A percentile compares a stretch with the other conserved stretches of the same genome.
These are phyloP conservation scores for Cyberlindnera lachancei DNA, from an alignment of 805 yeast genomes.

Conservation along the genomic window DNA sequence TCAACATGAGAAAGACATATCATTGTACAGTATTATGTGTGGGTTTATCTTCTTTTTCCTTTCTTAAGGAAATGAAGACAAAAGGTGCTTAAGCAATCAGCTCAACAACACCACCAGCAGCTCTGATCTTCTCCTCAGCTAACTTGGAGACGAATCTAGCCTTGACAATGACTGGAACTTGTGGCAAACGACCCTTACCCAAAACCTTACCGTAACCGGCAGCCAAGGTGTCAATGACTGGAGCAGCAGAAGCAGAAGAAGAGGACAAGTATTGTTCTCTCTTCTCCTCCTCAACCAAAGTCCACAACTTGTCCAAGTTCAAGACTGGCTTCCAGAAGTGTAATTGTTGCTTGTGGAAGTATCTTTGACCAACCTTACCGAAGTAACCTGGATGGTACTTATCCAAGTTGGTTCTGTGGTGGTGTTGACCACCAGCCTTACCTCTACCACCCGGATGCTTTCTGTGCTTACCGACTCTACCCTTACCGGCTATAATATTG, in stretches of 20 bases:
- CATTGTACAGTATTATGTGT: conserved; percentile 3
- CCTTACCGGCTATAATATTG: conserved; percentile 84
- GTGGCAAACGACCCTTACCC: conserved; percentile 98
- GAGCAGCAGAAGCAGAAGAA: conserved; percentile 85
- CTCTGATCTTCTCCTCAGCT: conserved; percentile 99
- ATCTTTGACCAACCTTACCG: conserved; percentile 99
- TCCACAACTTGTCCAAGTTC: conserved; percentile 98
- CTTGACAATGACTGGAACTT: conserved; percentile 97
- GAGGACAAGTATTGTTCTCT: conserved; percentile 88
- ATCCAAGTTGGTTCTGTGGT: conserved; percentile 99
- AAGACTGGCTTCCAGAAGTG: conserved; percentile 98
- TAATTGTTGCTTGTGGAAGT: conserved; percentile 91
- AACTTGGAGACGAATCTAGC: conserved; percentile 99
- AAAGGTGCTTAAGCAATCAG: conserved; percentile 85
- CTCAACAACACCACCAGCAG: conserved; percentile 99
- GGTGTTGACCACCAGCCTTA: conserved; percentile 99
- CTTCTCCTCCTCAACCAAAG: conserved; percentile 88
- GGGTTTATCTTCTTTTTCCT: too few relatives aligned
- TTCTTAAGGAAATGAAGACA: too few relatives aligned
- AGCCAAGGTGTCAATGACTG: conserved; percentile 98
- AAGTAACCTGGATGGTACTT: conserved; percentile 99
- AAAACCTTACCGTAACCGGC: conserved; percentile 99
- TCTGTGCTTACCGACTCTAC: conserved; percentile 99
- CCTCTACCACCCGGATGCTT: conserved; percentile 99
- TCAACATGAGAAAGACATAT: conserved; percentile 4